phyloP scores from a whole-genome alignment of 2,329 filamentous ascomycete species.

The Neodidymelliopsis sp. region DNA sequence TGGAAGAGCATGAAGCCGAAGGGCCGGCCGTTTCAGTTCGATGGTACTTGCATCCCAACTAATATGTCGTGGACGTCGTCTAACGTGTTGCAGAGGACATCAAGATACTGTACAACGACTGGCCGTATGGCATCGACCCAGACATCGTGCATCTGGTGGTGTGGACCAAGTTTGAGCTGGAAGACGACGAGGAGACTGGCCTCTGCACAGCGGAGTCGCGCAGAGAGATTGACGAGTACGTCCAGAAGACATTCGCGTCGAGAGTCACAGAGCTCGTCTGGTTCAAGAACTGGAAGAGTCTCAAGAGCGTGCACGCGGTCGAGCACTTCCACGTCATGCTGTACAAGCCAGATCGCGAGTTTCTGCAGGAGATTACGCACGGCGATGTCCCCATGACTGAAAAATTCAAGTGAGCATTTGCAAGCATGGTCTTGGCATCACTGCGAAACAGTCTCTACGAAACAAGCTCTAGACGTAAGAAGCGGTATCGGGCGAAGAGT shows the following conservation, averaged over 20 bases:
- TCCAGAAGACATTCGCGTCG: constrained; percentile 70
- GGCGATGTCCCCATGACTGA: constrained; percentile 71
- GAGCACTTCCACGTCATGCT: constrained; percentile 98
- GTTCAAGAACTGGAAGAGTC: constrained; percentile 90
- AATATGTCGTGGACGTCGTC: neutral
- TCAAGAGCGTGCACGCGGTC: constrained; percentile 86
- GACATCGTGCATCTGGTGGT: constrained; percentile 85
- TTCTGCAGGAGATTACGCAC: constrained; percentile 74
- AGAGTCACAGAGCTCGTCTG: constrained; percentile 65
- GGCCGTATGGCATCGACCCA: constrained; percentile 86
- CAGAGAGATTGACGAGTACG: constrained; percentile 73
- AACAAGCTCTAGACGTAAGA: constrained; percentile 4
- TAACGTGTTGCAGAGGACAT: constrained; percentile 61
- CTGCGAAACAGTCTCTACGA: neutral
- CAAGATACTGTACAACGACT: constrained; percentile 87
- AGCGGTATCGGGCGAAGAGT: constrained; percentile 4
- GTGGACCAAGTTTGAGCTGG: constrained; percentile 88
- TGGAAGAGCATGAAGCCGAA: constrained; percentile 65
- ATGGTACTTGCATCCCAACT: constrained; percentile 35
- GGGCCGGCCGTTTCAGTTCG: constrained; percentile 54
- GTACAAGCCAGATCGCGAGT: constrained; percentile 73
- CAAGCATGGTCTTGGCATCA: neutral
- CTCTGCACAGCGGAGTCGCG: constrained; percentile 72
- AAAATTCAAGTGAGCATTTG: constrained; percentile 24
- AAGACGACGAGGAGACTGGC: constrained; percentile 70